Base-by-base conservation (phyloP, 306 rosid genomes). In the Abrus pulchellus region DNA sequence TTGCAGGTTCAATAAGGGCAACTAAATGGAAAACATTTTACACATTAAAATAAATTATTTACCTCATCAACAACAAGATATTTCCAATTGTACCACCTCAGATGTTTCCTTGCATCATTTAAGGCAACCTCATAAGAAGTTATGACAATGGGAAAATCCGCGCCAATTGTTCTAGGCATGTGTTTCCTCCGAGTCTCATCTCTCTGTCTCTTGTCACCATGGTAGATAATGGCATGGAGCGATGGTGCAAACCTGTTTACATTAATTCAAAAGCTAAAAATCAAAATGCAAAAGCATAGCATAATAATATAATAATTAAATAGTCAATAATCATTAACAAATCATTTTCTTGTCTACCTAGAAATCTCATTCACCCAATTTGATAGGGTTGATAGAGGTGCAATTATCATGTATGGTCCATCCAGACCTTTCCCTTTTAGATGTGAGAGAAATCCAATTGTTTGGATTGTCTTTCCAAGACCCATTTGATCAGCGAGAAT, bases 401-500 rank as follows among this genome's bases (percentile, higher is more conserved):
- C 97, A 77, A 96, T 88, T 41, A 96, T 85, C 81, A 93, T 83
- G 80, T 96, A 96, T 10, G 99, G 99, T 53, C 98, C 98, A 87
- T 93, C 86, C 83, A 96, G 72, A 76, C 97, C 97, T 57, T 90
- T 93, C 29, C 90, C 90, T 83, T 91, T 96, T 9, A 96, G 81
- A 89, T 96, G 99, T 53, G 97, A 79, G 69, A 96, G 91, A 80
- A 96, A 93, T 76, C 94, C 93, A 78, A 96, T 93, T 5, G 99
- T 92, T 83, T 96, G 99, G 80, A 96, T 96, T 14, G 99, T 96
- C 93, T 96, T 96, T 79, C 99, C 99, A 49, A 96, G 99, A 75
- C 99, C 99, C 99, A 96, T 96, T 88, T 96, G 99, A 86, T 96
- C 99, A 38, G 99, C 99, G 67, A 96, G 98, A 84, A 96, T 96